A percentile compares a stretch with the other conserved stretches of the same genome.
Evolutionary conservation across 2,329 filamentous ascomycete genomes (phyloP).

Genomic region (Emmonsiellopsis sp.): DNA sequence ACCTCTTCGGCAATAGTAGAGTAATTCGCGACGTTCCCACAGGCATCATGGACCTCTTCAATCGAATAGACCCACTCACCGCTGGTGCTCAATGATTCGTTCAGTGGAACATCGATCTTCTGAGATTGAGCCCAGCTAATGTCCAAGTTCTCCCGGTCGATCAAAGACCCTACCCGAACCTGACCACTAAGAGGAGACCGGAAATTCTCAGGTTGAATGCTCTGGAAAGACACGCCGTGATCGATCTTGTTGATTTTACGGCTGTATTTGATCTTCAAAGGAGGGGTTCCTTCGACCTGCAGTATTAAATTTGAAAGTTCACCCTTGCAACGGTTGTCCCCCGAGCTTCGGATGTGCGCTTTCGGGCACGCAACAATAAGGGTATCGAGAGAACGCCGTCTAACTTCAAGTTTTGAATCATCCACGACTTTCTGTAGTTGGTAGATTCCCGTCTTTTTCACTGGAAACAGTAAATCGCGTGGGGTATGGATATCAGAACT

Average conservation of each 20-base stretch:
- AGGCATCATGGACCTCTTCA: constrained; percentile 83
- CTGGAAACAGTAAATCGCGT: constrained; percentile 59
- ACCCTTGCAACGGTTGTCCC: constrained; percentile 65
- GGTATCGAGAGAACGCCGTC: constrained; percentile 63
- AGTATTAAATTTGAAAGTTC: constrained; percentile 80
- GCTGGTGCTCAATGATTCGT: constrained; percentile 72
- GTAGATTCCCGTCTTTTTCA: constrained; percentile 85
- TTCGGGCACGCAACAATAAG: constrained; percentile 80
- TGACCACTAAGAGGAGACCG: constrained; percentile 64
- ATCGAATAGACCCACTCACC: constrained; percentile 85
- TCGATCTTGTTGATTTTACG: constrained; percentile 76
- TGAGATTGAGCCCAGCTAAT: constrained; percentile 72
- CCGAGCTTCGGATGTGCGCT: constrained; percentile 59
- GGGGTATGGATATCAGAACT: constrained; percentile 44
- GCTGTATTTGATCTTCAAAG: constrained; percentile 86
- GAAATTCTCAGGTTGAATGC: constrained; percentile 81
- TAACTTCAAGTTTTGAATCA: constrained; percentile 87
- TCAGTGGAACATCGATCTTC: constrained; percentile 69
- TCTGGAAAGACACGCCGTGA: constrained; percentile 81
- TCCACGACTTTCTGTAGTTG: constrained; percentile 77
- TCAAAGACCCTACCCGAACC: constrained; percentile 47
- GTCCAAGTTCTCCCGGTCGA: constrained; percentile 40
- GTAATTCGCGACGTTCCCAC: constrained; percentile 79
- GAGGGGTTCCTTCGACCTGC: constrained; percentile 78
- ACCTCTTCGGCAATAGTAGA: constrained; percentile 52